phyloP scores from a whole-genome alignment of 1,139 yeast species.

The Kurtzmaniella quercitrusa region DNA sequence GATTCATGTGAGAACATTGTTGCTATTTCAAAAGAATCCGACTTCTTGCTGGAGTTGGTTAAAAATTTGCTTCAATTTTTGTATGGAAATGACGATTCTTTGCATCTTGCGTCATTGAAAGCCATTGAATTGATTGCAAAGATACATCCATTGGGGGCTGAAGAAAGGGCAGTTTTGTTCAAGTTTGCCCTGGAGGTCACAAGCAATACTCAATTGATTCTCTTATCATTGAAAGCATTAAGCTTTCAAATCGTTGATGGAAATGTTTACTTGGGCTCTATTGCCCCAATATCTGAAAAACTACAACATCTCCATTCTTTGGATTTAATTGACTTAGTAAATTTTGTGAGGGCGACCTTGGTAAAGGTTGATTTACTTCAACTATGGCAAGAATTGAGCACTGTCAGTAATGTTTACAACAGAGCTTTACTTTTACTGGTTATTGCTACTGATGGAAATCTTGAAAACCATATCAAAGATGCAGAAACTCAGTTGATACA shows the following conservation, averaged over 20 bases:
- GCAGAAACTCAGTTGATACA: slow-evolving; percentile 27
- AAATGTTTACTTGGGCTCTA: slow-evolving; percentile 10
- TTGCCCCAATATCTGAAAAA: slow-evolving; percentile 10
- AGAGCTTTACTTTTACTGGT: neutral
- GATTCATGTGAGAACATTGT: slow-evolving; percentile 12
- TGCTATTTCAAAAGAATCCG: slow-evolving; percentile 13
- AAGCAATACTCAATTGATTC: slow-evolving; percentile 2
- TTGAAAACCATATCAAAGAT: slow-evolving; percentile 23
- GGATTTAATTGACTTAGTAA: neutral
- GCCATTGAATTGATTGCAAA: slow-evolving; percentile 11
- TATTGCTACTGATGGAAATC: slow-evolving; percentile 28
- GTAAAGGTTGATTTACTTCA: neutral
- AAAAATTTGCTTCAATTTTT: slow-evolving; percentile 17
- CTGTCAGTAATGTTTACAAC: neutral
- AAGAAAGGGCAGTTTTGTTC: neutral
- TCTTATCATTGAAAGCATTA: neutral
- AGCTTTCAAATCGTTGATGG: slow-evolving; percentile 6
- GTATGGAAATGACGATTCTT: slow-evolving; percentile 22
- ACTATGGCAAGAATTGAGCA: neutral
- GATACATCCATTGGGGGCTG: neutral
- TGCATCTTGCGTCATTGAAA: slow-evolving; percentile 21
- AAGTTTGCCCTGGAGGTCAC: neutral
- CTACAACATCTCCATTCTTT: slow-evolving; percentile 4
- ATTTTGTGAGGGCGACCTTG: neutral
- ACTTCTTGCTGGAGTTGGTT: slow-evolving; percentile 14